Percentiles rank a stretch among this genome's conserved stretches.
Conservation (phyloP, 176 grass and related monocot genomes). For the Elaeis guineensis region DNA sequence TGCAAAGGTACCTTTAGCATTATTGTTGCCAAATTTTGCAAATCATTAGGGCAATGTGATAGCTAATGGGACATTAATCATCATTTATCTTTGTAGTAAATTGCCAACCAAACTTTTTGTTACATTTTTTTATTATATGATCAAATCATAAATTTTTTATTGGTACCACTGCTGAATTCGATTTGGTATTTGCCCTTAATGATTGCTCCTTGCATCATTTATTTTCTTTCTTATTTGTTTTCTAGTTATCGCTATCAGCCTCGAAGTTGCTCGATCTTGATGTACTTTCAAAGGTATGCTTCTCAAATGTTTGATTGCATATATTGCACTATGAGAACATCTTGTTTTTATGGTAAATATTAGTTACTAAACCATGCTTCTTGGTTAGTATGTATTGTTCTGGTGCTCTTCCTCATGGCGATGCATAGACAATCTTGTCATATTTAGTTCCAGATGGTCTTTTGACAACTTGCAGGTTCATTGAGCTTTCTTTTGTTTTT, state of each 20-base stretch:
- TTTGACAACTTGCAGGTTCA: no score
- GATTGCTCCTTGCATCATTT: constrained; percentile 16
- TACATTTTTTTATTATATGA: constrained; percentile 1
- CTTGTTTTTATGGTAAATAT: background rate
- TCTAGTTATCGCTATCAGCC: constrained; percentile 81
- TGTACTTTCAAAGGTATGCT: constrained; percentile 71
- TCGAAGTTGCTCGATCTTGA: constrained; percentile 61
- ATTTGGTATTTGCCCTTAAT: background rate
- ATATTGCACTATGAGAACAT: background rate
- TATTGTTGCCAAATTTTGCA: no score
- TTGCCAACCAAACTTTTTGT: background rate
- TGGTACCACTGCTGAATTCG: constrained; percentile 4
- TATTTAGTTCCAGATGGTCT: no score
- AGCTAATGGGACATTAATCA: background rate
- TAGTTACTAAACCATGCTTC: background rate
- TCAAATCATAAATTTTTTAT: constrained; percentile 6
- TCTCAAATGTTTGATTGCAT: background rate
- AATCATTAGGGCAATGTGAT: no score
- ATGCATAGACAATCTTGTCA: no score
- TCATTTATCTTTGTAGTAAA: background rate
- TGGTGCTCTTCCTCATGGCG: no score
- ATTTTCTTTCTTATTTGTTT: background rate
- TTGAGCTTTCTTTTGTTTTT: no score
- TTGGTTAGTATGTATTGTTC: background rate
- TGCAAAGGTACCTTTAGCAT: no score